Conservation (phyloP, 2,329 filamentous ascomycete genomes). For the Fusarium bactridioides region DNA sequence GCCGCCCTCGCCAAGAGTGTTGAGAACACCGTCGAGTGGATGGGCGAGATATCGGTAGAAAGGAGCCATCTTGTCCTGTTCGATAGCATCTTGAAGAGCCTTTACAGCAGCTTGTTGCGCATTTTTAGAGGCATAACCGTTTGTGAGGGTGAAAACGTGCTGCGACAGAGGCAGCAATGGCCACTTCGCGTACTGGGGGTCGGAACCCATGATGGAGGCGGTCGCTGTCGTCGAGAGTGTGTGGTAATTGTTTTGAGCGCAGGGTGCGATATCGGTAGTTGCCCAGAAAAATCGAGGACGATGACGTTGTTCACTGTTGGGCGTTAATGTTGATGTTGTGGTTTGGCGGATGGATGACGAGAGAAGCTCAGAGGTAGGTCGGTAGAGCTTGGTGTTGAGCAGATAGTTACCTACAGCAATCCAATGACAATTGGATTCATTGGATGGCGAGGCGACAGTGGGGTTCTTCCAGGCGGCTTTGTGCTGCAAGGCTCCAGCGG, state of each 20-base stretch:
- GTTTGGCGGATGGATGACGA: conserved; percentile 38
- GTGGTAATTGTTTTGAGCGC: conserved; percentile 23
- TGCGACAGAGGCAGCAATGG: conserved; percentile 82
- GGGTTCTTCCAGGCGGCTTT: conserved; percentile 11
- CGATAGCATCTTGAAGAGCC: conserved; percentile 81
- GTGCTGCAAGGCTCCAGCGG: conserved; percentile 45
- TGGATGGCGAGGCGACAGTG: conserved; percentile 36
- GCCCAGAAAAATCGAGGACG: background rate
- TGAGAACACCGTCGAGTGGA: conserved; percentile 82
- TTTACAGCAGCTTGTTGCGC: conserved; percentile 76
- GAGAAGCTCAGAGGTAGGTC: conserved; percentile 34
- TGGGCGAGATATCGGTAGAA: conserved; percentile 87
- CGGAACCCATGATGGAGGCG: conserved; percentile 71
- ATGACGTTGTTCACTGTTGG: background rate
- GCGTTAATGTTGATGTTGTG: conserved; percentile 9
- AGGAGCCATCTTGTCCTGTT: conserved; percentile 85
- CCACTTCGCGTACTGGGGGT: conserved; percentile 87
- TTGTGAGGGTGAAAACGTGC: conserved; percentile 87
- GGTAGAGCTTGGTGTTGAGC: conserved; percentile 32
- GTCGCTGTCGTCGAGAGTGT: conserved; percentile 42
- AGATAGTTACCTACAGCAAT: conserved; percentile 4
- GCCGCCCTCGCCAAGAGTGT: conserved; percentile 72
- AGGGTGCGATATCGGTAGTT: background rate
- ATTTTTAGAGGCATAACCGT: conserved; percentile 72
- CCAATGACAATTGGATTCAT: conserved; percentile 24